These are phyloP conservation scores for Myriosclerotinia curreyana DNA, from an alignment of 2,329 filamentous ascomycete species.

Conservation along the genomic window DNA sequence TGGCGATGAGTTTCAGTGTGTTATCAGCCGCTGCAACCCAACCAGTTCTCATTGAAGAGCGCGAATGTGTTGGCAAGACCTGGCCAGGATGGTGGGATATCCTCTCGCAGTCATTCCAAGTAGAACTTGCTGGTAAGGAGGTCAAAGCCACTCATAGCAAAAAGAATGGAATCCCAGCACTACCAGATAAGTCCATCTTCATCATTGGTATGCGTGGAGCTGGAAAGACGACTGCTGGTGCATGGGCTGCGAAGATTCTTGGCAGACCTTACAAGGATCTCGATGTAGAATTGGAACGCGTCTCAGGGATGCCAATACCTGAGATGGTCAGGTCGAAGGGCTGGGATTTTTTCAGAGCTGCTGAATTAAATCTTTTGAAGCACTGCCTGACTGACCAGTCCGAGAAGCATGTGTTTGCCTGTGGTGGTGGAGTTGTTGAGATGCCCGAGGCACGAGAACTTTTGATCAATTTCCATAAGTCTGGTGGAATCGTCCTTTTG, in stretches of 20 bases:
- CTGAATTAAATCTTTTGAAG: constrained; percentile 72
- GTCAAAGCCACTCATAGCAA: constrained; percentile 41
- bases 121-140: constrained; percentile 69
- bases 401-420: constrained; percentile 80
- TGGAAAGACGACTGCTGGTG: constrained; percentile 90
- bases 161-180: constrained; percentile 41
- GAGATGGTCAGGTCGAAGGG: constrained; percentile 75
- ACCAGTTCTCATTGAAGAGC: constrained; percentile 76
- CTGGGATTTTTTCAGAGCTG: constrained; percentile 84
- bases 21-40: constrained; percentile 69
- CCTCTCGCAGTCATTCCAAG: constrained; percentile 73
- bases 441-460: constrained; percentile 73
- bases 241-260: constrained; percentile 75
- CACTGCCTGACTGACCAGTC: constrained; percentile 72
- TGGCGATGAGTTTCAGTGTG: constrained; percentile 98
- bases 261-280: constrained; percentile 80
- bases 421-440: constrained; percentile 91
- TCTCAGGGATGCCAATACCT: constrained; percentile 73
- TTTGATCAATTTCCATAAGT: constrained; percentile 68
- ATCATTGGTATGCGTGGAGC: constrained; percentile 97
- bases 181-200: constrained; percentile 68
- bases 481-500: constrained; percentile 78
- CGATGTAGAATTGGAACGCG: constrained; percentile 79
- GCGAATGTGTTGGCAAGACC: constrained; percentile 93
- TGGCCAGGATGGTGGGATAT: constrained; percentile 99